These are phyloP conservation scores for Tetrapisispora phaffii DNA, from an alignment of 805 yeast genomes.

Conservation along the genomic window DNA sequence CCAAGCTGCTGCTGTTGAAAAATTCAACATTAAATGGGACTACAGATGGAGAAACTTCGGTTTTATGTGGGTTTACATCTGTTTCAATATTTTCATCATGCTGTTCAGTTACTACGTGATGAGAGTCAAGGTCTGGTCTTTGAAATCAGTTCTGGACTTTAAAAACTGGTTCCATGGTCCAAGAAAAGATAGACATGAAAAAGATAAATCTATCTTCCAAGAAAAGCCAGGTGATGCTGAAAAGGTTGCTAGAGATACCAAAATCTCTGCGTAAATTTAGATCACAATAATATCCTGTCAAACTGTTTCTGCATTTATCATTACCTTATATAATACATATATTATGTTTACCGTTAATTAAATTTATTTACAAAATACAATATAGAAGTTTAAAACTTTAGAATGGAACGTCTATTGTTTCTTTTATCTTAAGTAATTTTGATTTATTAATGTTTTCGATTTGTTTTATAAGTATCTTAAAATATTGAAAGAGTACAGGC, in stretches of 20 bases:
- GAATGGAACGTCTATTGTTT: too few species aligned
- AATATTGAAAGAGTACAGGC: too few species aligned
- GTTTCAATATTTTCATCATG: constrained; percentile 36
- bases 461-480: too few species aligned
- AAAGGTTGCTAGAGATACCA: constrained; percentile 12
- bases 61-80: constrained; percentile 38
- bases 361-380: not conserved
- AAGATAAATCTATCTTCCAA: constrained; percentile 35
- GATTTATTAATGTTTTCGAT: too few species aligned
- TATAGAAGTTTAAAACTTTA: too few species aligned
- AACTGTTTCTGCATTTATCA: not conserved
- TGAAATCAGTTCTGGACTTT: constrained; percentile 27
- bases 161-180: constrained; percentile 36
- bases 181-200: constrained; percentile 39
- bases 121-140: constrained; percentile 33
- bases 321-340: not conserved
- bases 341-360: too few species aligned
- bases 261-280: not conserved
- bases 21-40: constrained; percentile 32
- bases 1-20: constrained; percentile 51
- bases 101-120: constrained; percentile 27
- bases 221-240: constrained; percentile 33
- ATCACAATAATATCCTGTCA: not conserved
- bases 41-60: constrained; percentile 63
- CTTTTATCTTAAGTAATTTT: too few species aligned